These are phyloP conservation scores for Ustilago lituana DNA, from an alignment of 1,284 basidiomycete species.

Conservation along the genomic window DNA sequence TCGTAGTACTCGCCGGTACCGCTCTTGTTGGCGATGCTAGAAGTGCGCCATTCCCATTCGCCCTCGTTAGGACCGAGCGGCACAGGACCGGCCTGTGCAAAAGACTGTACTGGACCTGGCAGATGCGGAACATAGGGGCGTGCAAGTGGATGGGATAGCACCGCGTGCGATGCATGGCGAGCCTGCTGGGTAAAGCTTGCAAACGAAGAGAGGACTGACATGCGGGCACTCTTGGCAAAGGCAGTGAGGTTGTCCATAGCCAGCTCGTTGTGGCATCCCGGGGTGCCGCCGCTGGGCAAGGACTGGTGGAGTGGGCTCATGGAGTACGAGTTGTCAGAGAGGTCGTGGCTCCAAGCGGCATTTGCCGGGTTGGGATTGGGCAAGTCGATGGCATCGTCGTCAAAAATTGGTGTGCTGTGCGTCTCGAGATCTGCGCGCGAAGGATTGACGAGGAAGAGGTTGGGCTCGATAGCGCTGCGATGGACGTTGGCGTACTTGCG, in stretches of 20 bases:
- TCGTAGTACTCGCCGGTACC: slow-evolving; percentile 78
- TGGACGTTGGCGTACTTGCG: slow-evolving; percentile 76
- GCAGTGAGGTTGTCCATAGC: slow-evolving; percentile 53
- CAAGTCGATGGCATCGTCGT: slow-evolving; percentile 66
- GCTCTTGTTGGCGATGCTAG: slow-evolving; percentile 44
- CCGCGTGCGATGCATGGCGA: slow-evolving; percentile 53
- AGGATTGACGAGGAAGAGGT: slow-evolving; percentile 90
- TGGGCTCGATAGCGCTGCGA: slow-evolving; percentile 79
- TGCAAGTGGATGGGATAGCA: slow-evolving; percentile 55
- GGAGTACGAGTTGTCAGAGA: slow-evolving; percentile 45
- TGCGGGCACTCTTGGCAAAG: slow-evolving; percentile 60
- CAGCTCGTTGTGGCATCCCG: slow-evolving; percentile 23
- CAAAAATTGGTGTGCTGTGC: slow-evolving; percentile 71
- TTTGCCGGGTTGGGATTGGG: slow-evolving; percentile 19
- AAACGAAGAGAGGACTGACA: slow-evolving; percentile 60
- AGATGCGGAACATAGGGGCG: slow-evolving; percentile 52
- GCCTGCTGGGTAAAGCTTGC: slow-evolving; percentile 63
- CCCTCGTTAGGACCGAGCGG: slow-evolving; percentile 54
- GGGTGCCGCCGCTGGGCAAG: slow-evolving; percentile 15
- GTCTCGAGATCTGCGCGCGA: slow-evolving; percentile 86
- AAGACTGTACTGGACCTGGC: slow-evolving; percentile 50
- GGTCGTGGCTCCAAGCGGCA: slow-evolving; percentile 31
- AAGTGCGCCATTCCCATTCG: slow-evolving; percentile 52
- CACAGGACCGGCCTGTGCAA: slow-evolving; percentile 62
- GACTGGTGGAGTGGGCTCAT: slow-evolving; percentile 44